phyloP scores from a whole-genome alignment of 169 alveolate genomes.

The Eimeria acervulina region DNA sequence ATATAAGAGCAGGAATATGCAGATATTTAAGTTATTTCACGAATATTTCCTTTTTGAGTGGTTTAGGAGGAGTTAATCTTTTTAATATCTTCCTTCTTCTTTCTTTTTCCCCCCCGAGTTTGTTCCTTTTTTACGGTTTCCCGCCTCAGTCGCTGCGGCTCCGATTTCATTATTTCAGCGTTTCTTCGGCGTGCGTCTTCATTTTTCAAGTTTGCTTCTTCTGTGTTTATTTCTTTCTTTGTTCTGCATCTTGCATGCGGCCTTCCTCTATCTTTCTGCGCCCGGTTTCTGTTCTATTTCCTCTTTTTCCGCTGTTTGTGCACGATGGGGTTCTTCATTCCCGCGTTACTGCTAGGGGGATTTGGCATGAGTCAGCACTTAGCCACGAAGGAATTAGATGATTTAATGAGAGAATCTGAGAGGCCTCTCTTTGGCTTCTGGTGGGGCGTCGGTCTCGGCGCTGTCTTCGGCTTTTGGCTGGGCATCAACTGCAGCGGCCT shows the following conservation, averaged over 20 bases:
- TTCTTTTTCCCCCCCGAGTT: background rate
- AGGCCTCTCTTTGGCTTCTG: conserved; percentile 84
- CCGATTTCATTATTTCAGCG: background rate
- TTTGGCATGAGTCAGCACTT: conserved; percentile 79
- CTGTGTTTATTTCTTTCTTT: background rate
- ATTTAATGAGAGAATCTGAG: conserved; percentile 63
- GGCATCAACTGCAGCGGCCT: conserved; percentile 69
- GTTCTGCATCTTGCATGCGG: no score
- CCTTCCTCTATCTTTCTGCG: no score
- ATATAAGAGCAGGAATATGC: background rate
- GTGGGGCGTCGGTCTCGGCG: conserved; percentile 83
- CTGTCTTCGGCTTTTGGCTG: conserved; percentile 73
- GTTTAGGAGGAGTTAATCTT: no score
- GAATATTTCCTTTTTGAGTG: background rate
- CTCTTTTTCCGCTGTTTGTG: background rate
- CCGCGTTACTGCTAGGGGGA: conserved; percentile 84
- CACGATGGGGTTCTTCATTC: conserved; percentile 83
- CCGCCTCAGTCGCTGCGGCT: background rate
- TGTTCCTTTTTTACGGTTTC: background rate
- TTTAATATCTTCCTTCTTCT: background rate
- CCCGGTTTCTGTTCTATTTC: background rate
- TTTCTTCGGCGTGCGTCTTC: background rate
- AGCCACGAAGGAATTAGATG: conserved; percentile 80
- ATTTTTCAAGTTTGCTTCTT: background rate
- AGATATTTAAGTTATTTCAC: background rate